Percentiles rank a stretch among this genome's conserved stretches.
Conservation (phyloP, 2,329 filamentous ascomycete genomes). For the Pseudogymnoascus sp. region DNA sequence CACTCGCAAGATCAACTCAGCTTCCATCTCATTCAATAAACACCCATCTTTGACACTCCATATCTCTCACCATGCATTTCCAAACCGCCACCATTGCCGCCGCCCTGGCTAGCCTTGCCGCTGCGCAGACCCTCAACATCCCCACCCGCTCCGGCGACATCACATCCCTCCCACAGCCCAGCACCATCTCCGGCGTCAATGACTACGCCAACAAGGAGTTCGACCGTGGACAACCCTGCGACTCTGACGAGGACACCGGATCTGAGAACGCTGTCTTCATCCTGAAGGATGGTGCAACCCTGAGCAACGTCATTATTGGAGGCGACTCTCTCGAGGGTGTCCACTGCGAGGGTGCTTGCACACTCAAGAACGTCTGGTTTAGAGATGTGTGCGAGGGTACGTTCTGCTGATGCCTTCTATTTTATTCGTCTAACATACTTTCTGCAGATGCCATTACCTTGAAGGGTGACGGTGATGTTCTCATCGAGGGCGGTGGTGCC, state of each 20-base stretch:
- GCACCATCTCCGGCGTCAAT: conserved; percentile 14
- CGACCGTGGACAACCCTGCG: conserved; percentile 20
- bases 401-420: conserved; percentile 7
- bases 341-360: conserved; percentile 43
- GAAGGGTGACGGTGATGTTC: conserved; percentile 26
- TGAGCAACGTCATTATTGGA: conserved; percentile 48
- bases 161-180: conserved; percentile 13
- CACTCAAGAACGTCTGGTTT: conserved; percentile 40
- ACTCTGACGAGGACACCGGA: conserved; percentile 20
- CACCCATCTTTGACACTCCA: not conserved
- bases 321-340: conserved; percentile 43
- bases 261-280: conserved; percentile 41
- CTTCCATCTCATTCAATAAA: not conserved
- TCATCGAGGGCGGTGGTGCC: conserved; percentile 32
- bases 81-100: conserved; percentile 16
- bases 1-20: not conserved
- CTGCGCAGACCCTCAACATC: conserved; percentile 20
- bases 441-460: conserved; percentile 33
- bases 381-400: conserved; percentile 17
- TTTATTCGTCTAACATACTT: conserved; percentile 26
- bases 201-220: conserved; percentile 21
- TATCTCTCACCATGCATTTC: conserved; percentile 19
- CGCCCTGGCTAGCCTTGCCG: conserved; percentile 16
- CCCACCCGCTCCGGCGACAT: conserved; percentile 17
- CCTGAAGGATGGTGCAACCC: conserved; percentile 41